A percentile compares a stretch with the other conserved stretches of the same genome.
phyloP scores from a whole-genome alignment of 192 early-diverging fungal species.

The Rhizophlyctis rosea region DNA sequence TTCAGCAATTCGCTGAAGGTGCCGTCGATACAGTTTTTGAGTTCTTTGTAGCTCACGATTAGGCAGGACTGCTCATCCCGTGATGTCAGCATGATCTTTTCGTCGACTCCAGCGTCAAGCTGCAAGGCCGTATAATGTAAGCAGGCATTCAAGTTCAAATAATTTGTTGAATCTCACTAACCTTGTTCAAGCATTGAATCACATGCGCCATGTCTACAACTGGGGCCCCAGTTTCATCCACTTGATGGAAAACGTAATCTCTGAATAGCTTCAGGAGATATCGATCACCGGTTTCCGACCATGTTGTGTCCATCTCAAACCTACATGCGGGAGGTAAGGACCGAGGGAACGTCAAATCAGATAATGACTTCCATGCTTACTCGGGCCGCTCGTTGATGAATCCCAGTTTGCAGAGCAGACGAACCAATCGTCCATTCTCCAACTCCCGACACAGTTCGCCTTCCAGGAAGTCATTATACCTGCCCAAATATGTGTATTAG shows the following conservation, averaged over 20 bases:
- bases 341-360: not conserved
- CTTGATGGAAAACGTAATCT: slow-evolving; percentile 97
- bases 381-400: slow-evolving; percentile 91
- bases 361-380: slow-evolving; percentile 39
- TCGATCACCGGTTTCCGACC: slow-evolving; percentile 97
- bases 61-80: slow-evolving; percentile 96
- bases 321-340: no score
- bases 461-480: slow-evolving; percentile 78
- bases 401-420: slow-evolving; percentile 85
- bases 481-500: slow-evolving; percentile 14
- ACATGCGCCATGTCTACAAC: slow-evolving; percentile 91
- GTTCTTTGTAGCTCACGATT: slow-evolving; percentile 92
- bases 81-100: slow-evolving; percentile 92
- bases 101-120: slow-evolving; percentile 92
- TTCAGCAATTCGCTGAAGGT: slow-evolving; percentile 76
- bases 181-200: slow-evolving; percentile 92
- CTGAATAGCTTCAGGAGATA: slow-evolving; percentile 97
- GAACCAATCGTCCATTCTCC: slow-evolving; percentile 87
- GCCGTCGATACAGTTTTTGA: slow-evolving; percentile 86
- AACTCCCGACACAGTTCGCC: slow-evolving; percentile 77
- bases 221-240: slow-evolving; percentile 74
- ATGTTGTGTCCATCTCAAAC: slow-evolving; percentile 85
- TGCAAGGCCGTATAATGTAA: slow-evolving; percentile 29
- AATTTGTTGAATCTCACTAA: slow-evolving; percentile 23
- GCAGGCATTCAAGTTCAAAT: no score